These are phyloP conservation scores for Kwoniella sp. DNA, from an alignment of 768 basidiomycete genomes.

Conservation along the genomic window DNA sequence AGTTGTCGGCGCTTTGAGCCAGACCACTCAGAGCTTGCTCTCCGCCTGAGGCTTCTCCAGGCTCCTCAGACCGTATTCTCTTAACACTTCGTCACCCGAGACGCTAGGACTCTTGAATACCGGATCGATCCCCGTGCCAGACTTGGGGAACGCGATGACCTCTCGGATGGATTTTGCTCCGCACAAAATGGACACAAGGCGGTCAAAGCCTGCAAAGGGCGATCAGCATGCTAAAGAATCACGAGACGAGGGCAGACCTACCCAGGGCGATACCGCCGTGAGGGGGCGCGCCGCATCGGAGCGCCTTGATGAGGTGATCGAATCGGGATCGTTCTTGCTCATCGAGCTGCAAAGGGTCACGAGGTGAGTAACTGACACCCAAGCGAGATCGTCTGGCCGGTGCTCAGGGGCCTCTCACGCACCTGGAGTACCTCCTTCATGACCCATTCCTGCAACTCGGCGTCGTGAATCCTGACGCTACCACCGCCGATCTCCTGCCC, in stretches of 20 bases:
- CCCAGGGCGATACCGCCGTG: conserved; percentile 93
- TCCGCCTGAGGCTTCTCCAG: not conserved
- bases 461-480: conserved; percentile 86
- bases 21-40: too few relatives aligned
- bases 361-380: too few relatives aligned
- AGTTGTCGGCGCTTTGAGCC: too few relatives aligned
- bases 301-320: conserved; percentile 76
- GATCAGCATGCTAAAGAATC: not conserved
- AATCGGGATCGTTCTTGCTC: conserved; percentile 71
- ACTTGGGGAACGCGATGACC: conserved; percentile 96
- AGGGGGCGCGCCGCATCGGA: conserved; percentile 85
- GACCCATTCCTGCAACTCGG: conserved; percentile 76
- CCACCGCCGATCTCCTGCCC: conserved; percentile 92
- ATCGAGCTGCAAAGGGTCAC: too few relatives aligned
- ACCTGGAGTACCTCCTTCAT: conserved; percentile 75
- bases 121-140: conserved; percentile 72
- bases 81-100: conserved; percentile 31
- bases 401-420: conserved; percentile 25
- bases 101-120: conserved; percentile 83
- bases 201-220: conserved; percentile 69
- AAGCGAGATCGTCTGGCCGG: too few relatives aligned
- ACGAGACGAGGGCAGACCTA: conserved; percentile 48
- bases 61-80: conserved; percentile 37
- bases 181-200: conserved; percentile 85
- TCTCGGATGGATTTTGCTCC: conserved; percentile 82